Conservation (phyloP, 176 grass and related monocot species). For the Chloris gayana region DNA sequence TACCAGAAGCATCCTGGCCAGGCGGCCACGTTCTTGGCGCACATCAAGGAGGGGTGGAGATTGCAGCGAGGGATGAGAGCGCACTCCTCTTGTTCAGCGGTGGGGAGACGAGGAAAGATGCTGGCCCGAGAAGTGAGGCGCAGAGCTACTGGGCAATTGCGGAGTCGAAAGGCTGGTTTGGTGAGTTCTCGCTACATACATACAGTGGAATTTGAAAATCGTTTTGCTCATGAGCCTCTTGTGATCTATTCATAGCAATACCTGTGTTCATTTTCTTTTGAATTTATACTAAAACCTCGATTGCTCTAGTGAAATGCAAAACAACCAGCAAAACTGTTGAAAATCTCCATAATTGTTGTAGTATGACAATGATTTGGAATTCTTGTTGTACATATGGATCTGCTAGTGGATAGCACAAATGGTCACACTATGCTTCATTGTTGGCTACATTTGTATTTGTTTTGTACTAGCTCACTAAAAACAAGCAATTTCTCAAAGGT, state of each 20-base stretch:
- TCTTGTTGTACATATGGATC: background rate
- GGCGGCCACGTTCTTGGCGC: slow-evolving; percentile 79
- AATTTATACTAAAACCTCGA: background rate
- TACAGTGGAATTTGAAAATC: background rate
- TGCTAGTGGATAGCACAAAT: background rate
- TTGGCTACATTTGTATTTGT: background rate
- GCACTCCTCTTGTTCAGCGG: slow-evolving; percentile 91
- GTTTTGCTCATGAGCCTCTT: background rate
- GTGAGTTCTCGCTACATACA: slow-evolving; percentile 41
- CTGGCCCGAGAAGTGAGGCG: slow-evolving; percentile 82
- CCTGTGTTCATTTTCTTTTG: background rate
- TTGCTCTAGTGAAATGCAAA: slow-evolving; percentile 20
- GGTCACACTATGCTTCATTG: background rate
- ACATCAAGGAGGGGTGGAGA: slow-evolving; percentile 83
- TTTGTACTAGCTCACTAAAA: background rate
- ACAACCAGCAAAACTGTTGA: background rate
- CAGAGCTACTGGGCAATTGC: slow-evolving; percentile 96
- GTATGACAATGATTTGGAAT: background rate
- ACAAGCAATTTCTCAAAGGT: background rate
- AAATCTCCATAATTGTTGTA: background rate
- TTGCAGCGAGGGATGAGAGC: slow-evolving; percentile 52
- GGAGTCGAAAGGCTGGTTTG: slow-evolving; percentile 83
- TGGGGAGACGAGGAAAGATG: slow-evolving; percentile 83
- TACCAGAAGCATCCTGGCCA: slow-evolving; percentile 89
- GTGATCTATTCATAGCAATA: background rate